phyloP scores from a whole-genome alignment of 768 basidiomycete genomes.

The Amanita pseudoporphyria region DNA sequence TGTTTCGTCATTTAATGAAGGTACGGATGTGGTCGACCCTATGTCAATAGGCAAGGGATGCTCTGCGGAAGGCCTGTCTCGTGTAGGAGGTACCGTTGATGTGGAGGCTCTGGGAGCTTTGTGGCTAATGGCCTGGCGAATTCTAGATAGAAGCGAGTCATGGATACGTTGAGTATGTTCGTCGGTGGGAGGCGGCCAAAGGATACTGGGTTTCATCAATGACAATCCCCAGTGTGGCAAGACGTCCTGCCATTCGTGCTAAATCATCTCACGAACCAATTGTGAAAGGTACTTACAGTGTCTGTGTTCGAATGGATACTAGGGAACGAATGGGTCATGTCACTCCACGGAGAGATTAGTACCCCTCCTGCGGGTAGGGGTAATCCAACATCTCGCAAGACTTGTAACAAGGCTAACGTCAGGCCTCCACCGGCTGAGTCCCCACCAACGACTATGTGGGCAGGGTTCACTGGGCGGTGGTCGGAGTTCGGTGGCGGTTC shows the following conservation, averaged over 20 bases:
- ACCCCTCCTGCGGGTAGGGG: conserved; percentile 83
- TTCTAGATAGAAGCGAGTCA: conserved; percentile 46
- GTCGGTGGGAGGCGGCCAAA: conserved; percentile 70
- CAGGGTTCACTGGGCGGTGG: conserved; percentile 74
- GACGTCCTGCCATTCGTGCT: conserved; percentile 46
- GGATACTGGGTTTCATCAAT: conserved; percentile 66
- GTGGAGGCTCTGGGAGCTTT: conserved; percentile 9
- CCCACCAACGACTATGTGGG: conserved; percentile 77
- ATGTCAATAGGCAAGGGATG: conserved; percentile 29
- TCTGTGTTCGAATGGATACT: conserved; percentile 78
- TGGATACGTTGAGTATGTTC: conserved; percentile 51
- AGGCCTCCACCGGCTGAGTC: conserved; percentile 93
- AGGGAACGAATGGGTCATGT: conserved; percentile 91
- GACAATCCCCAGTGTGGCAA: conserved; percentile 70
- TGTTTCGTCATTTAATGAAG: conserved; percentile 31
- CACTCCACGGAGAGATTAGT: conserved; percentile 87
- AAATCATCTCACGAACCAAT: not conserved
- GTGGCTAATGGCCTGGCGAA: conserved; percentile 42
- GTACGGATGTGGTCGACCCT: conserved; percentile 37
- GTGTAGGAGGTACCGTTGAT: conserved; percentile 11
- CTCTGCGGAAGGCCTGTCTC: conserved; percentile 7
- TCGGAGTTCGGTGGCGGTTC: conserved; percentile 71
- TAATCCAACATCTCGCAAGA: conserved; percentile 75
- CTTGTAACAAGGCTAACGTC: conserved; percentile 72
- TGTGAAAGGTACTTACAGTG: conserved; percentile 41